These are phyloP conservation scores for Harrya chromipes DNA, from an alignment of 768 basidiomycete species.

Conservation along the genomic window DNA sequence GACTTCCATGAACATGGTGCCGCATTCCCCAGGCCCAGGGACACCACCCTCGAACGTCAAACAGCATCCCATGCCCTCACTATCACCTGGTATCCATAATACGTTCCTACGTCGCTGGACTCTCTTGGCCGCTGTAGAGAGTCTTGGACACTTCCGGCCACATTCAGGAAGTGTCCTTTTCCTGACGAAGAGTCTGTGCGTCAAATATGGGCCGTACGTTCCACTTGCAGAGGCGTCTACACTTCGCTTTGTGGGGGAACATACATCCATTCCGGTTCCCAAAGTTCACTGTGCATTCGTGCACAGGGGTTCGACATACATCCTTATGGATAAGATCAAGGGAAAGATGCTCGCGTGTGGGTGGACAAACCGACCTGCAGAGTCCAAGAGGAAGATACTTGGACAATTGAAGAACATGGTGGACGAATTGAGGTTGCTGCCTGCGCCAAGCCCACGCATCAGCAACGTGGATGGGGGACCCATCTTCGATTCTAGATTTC, in stretches of 20 bases:
- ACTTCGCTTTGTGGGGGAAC: background rate
- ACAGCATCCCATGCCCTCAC: too few relatives aligned
- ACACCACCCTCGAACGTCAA: too few relatives aligned
- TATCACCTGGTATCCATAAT: too few relatives aligned
- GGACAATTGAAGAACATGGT: background rate
- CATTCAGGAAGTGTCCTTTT: background rate
- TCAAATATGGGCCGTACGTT: background rate
- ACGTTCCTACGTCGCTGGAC: too few relatives aligned
- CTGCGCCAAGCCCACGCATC: background rate
- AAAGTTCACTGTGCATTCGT: background rate
- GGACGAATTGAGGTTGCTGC: background rate
- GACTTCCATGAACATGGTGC: too few relatives aligned
- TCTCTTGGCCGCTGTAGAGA: background rate
- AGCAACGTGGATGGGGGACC: background rate
- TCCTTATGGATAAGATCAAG: background rate
- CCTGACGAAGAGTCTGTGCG: background rate
- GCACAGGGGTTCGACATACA: background rate
- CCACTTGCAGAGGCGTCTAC: background rate
- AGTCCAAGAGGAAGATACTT: background rate
- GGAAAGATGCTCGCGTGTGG: background rate
- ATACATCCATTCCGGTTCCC: background rate
- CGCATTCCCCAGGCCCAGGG: too few relatives aligned
- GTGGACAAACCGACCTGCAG: background rate
- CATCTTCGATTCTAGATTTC: background rate
- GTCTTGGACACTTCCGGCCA: background rate